Percentiles rank a stretch among this genome's conserved stretches.
Conservation (phyloP, 495 filamentous ascomycete species). For the Xylaria longipes region DNA sequence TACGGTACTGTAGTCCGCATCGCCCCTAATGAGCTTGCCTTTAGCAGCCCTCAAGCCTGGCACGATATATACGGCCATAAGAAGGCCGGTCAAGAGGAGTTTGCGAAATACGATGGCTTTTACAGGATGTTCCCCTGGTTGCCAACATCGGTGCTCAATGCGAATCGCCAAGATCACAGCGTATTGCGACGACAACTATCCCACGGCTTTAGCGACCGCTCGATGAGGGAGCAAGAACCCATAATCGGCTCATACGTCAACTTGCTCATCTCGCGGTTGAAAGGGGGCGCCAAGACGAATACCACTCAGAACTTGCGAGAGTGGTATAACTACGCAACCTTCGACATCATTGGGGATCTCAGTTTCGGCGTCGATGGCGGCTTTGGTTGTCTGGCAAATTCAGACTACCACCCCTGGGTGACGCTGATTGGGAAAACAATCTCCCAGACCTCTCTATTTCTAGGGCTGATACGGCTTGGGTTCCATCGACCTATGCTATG, state of each 20-base stretch:
- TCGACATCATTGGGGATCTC: conserved; percentile 67
- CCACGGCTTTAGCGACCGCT: conserved; percentile 56
- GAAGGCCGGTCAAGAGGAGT: conserved; percentile 33
- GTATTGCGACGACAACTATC: conserved; percentile 46
- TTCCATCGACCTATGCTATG: conserved; percentile 2
- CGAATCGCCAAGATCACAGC: conserved; percentile 32
- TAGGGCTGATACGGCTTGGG: conserved; percentile 29
- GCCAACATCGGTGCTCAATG: conserved; percentile 26
- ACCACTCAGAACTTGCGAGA: conserved; percentile 10
- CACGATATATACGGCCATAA: conserved; percentile 58
- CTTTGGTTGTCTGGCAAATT: conserved; percentile 59
- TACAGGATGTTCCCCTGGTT: conserved; percentile 22
- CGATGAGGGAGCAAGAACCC: conserved; percentile 54
- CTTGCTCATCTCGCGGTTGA: conserved; percentile 43
- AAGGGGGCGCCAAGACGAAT: background rate
- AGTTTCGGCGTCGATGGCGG: conserved; percentile 59
- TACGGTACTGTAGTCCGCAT: conserved; percentile 58
- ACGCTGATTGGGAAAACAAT: conserved; percentile 45
- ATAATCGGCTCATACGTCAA: conserved; percentile 55
- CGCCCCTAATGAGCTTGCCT: conserved; percentile 58
- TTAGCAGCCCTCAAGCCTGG: conserved; percentile 55
- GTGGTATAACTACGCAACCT: conserved; percentile 65
- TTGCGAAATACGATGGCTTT: conserved; percentile 28
- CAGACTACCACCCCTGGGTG: conserved; percentile 62
- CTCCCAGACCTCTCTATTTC: conserved; percentile 36